These are phyloP conservation scores for Cordyceps cateniannulata DNA, from an alignment of 2,329 filamentous ascomycete genomes.

Conservation along the genomic window DNA sequence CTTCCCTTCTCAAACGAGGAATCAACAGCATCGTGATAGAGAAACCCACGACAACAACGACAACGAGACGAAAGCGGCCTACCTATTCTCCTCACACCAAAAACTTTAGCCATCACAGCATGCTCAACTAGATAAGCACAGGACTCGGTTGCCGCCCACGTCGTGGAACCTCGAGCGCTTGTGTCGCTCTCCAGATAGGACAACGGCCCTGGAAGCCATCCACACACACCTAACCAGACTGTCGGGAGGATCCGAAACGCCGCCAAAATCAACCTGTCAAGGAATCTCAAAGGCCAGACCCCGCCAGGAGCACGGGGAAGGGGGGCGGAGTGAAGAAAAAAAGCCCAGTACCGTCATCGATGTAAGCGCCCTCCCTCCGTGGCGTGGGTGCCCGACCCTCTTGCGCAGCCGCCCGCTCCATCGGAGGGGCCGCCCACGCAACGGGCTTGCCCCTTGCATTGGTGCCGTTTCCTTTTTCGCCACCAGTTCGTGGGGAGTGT, in stretches of 20 bases:
- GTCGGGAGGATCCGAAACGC: constrained; percentile 10
- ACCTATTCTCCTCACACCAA: not conserved
- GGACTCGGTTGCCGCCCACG: not conserved
- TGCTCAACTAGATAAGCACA: too few relatives aligned
- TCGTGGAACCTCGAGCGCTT: not conserved
- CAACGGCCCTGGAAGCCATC: not conserved
- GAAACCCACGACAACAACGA: not conserved
- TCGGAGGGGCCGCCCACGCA: not conserved
- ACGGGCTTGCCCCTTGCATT: not conserved
- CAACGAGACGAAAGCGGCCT: not conserved
- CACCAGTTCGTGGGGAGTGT: not conserved
- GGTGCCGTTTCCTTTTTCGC: not conserved
- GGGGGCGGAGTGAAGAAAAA: not conserved
- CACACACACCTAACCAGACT: not conserved
- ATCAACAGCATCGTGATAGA: not conserved
- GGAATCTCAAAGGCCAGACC: not conserved
- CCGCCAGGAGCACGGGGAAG: not conserved
- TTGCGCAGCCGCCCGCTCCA: constrained; percentile 1
- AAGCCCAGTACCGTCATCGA: not conserved
- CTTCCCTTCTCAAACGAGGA: not conserved
- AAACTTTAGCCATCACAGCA: too few relatives aligned
- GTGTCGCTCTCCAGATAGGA: not conserved
- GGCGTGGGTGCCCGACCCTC: not conserved
- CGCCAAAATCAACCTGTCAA: not conserved
- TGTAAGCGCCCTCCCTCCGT: not conserved